These are phyloP conservation scores for Colletotrichum neosansevieriae DNA, from an alignment of 2,329 filamentous ascomycete genomes.

Conservation along the genomic window DNA sequence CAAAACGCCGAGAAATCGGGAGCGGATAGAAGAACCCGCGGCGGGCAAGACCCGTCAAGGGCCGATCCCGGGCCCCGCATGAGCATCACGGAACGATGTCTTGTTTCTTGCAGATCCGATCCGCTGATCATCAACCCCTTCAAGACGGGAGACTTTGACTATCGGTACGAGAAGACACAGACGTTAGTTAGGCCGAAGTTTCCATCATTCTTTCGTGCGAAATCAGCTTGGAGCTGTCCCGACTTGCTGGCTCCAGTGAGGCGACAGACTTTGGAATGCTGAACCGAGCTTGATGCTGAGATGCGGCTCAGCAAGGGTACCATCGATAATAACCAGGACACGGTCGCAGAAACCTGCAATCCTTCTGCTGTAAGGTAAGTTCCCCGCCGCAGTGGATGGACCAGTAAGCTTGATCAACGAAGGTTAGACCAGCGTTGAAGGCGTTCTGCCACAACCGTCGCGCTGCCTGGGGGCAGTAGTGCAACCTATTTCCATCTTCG, in stretches of 20 bases:
- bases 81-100: conserved; percentile 16
- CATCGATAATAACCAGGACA: not conserved
- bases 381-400: not conserved
- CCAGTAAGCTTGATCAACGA: conserved; percentile 5
- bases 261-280: not conserved
- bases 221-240: not conserved
- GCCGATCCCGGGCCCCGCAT: conserved; percentile 31
- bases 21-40: not conserved
- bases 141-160: not conserved
- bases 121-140: conserved; percentile 23
- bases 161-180: not conserved
- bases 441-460: conserved; percentile 3
- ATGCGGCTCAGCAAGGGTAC: conserved; percentile 21
- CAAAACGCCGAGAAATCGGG: conserved; percentile 23
- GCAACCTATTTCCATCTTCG: conserved; percentile 5
- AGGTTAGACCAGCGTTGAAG: conserved; percentile 1
- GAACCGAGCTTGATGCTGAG: not conserved
- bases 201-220: not conserved
- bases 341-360: conserved; percentile 3
- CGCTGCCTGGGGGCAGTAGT: not conserved
- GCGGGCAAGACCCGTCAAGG: conserved; percentile 8
- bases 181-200: not conserved
- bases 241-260: not conserved
- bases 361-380: too few relatives aligned
- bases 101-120: conserved; percentile 31